Base-by-base conservation (phyloP, 208 protist species). In the Wallacemonas sp. region DNA sequence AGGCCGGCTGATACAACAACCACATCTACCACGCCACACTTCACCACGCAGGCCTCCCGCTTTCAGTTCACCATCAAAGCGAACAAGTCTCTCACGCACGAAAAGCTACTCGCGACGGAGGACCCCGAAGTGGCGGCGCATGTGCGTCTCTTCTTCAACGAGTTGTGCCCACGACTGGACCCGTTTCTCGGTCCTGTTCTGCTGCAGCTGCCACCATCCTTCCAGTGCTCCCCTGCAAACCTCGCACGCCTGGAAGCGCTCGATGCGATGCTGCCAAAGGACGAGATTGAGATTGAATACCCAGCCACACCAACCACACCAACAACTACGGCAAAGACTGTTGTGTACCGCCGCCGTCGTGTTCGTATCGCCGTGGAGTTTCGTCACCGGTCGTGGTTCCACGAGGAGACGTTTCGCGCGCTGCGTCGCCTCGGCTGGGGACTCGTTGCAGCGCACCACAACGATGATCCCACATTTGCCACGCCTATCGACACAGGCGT, bases 1-100 rank as follows among this genome's bases (percentile, higher is more conserved):
- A 17, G 12, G n/a, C n/a, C n/a, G n/a, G n/a, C n/a, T n/a, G n/a
- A n/a, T n/a, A n/a, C n/a, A n/a, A n/a, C n/a, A n/a, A n/a, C n/a
- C 8, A 57, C 49, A 29, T 29, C 9, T 14, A 21, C 41, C 19
- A 24, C 23, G 23, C 16, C 2, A 29, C 3, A 58, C 23, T 29
- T 58, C 21, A 0, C 17, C 29, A 29, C 52, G 38, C 41, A 68
- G 3, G 33, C 60, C 0, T 29, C 16, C 6, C 72, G 64, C 14
- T 93, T 93, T 55, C 41, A 88, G 12, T 90, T 76, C 68, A 83
- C 83, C 21, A 70, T 93, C 39, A 93, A 93, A 41, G 87, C 87
- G 12, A 93, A 93, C 75, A 78, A 76, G 47, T 68, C 78, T 11
- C 72, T 93, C n/a, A 93, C 87, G 6, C 87, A 93, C 65, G 75